These are phyloP conservation scores for Metarhizium album DNA, from an alignment of 2,329 filamentous ascomycete species.

Conservation along the genomic window DNA sequence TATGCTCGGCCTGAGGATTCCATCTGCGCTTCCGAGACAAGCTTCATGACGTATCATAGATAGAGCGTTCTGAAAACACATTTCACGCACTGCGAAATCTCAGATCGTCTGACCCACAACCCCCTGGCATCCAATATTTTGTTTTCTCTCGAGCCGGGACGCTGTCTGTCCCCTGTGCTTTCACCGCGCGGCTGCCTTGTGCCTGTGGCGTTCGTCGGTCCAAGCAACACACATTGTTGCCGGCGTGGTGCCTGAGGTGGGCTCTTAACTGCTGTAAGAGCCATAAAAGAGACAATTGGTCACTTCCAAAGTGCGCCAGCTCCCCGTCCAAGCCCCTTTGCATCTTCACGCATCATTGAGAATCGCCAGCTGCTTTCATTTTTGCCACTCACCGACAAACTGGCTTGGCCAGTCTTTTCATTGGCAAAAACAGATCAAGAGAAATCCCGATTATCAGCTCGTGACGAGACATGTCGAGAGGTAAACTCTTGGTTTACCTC, in stretches of 20 bases:
- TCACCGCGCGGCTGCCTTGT: background rate
- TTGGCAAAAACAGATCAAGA: background rate
- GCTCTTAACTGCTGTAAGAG: background rate
- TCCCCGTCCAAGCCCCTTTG: background rate
- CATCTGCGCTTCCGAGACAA: background rate
- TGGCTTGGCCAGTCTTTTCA: background rate
- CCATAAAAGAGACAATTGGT: background rate
- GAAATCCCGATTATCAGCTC: background rate
- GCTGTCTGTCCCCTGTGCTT: background rate
- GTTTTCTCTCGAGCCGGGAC: background rate
- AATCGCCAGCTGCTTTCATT: background rate
- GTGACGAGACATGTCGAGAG: conserved; percentile 18
- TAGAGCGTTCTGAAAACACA: background rate
- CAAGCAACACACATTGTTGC: background rate
- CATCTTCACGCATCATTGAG: background rate
- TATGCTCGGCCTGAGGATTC: background rate
- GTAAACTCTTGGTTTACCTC: conserved; percentile 56
- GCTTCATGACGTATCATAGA: conserved; percentile 2
- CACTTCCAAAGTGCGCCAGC: background rate
- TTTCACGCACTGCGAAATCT: conserved; percentile 1
- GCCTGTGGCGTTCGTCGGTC: background rate
- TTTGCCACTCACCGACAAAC: background rate
- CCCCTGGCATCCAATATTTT: background rate
- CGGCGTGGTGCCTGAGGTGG: background rate
- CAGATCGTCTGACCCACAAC: background rate